Base-by-base conservation (phyloP, 371 early-diverging fungal species). In the Haplosporangium sp. region DNA sequence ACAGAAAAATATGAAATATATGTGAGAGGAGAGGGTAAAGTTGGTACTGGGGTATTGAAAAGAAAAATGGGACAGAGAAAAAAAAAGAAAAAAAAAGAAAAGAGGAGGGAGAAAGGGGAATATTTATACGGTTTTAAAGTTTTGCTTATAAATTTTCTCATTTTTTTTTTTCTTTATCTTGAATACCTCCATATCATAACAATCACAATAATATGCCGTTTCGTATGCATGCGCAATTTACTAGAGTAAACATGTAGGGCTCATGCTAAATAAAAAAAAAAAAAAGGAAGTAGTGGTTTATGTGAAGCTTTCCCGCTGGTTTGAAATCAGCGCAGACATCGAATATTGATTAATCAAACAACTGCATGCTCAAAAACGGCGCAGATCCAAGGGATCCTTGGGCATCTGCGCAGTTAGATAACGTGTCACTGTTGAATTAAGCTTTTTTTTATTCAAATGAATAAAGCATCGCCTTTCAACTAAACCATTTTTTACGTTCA, bases 111-210 rank as follows among this genome's bases (percentile, higher is more conserved):
- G 27, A 50, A 65, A 15, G 10, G 0, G 9, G n/a, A 61, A 9
- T 19, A 9, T 47, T 55, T 67, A 55, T 67, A 45, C 45, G 20
- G 39, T 39, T 52, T 38, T 47, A 40, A 59, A 39, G 38, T 57
- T 57, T 7, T 60, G 55, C 20, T 55, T 55, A 55, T 34, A 7
- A 55, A 55, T 55, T 9, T n/a, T 10, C 4, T 20, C 7, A n/a
- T 4, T 52, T 15, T n/a, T 52, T 52, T 52, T 10, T 55, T 55
- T 55, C 44, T 42, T 42, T 8, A 42, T 42, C 11, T 42, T 42
- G 11, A 11, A 5, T 42, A 42, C 44, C 11, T 11, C 9, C 44
- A 42, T 42, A 27, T 27, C 27, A 27, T 27, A 27, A 27, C 27
- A 27, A 27, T 27, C 1, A 44, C 11, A 44, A 17, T 1, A 48